Percentiles rank a stretch among this genome's conserved stretches.
Conservation (phyloP, 108 stramenopile species). For the Cyclotella baltica region DNA sequence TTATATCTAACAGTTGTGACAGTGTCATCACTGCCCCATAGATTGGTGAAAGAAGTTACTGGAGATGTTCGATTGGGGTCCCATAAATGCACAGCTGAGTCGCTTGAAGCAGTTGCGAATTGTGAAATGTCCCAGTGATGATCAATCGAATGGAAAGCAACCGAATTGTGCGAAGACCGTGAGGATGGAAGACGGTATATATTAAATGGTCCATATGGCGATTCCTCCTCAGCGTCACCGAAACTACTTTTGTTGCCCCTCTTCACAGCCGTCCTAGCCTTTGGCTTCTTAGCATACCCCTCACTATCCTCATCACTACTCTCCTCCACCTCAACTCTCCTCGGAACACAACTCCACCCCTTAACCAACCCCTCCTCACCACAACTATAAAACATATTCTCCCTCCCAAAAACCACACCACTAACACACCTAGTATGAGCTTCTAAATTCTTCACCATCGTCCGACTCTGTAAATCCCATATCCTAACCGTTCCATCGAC, state of each 20-base stretch:
- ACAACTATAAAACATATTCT: conserved; percentile 88
- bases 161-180: conserved; percentile 10
- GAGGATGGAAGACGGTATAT: conserved; percentile 31
- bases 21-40: conserved; percentile 96
- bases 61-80: conserved; percentile 84
- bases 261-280: background rate
- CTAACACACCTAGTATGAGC: conserved; percentile 76
- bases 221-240: conserved; percentile 24
- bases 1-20: conserved; percentile 92
- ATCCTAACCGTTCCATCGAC: conserved; percentile 94
- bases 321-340: conserved; percentile 28
- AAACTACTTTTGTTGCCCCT: conserved; percentile 16
- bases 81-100: conserved; percentile 94
- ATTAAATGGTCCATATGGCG: conserved; percentile 37
- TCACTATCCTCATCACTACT: conserved; percentile 20
- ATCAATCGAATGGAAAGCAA: conserved; percentile 91
- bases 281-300: conserved; percentile 34
- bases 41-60: conserved; percentile 71
- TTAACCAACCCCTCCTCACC: conserved; percentile 84
- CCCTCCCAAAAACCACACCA: conserved; percentile 74
- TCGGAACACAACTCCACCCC: conserved; percentile 31
- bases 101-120: conserved; percentile 91
- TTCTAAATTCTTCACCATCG: conserved; percentile 76
- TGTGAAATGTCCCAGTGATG: conserved; percentile 89
- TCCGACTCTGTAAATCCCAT: conserved; percentile 93